Evolutionary conservation across 371 early-diverging fungal genomes (phyloP).

Genomic region (Phascolomyces articulosus): DNA sequence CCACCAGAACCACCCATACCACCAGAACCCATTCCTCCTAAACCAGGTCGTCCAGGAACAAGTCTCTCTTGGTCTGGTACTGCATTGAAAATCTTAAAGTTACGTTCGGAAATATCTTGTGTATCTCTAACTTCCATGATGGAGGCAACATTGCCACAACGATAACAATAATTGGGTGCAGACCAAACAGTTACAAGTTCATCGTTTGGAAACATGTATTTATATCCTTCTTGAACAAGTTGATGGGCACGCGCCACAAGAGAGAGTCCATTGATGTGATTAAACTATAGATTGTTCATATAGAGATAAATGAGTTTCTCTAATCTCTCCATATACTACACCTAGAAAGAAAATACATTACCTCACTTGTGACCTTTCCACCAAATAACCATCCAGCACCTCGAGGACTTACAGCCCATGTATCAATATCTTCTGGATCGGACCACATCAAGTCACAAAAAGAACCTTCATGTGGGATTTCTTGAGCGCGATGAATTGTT

Average conservation of each 20-base stretch:
- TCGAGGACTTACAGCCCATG: constrained; percentile 99
- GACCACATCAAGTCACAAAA: constrained; percentile 97
- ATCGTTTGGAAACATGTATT: constrained; percentile 96
- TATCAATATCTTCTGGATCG: constrained; percentile 94
- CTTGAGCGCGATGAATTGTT: constrained; percentile 95
- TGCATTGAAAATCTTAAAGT: constrained; percentile 94
- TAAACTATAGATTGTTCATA: constrained; percentile 81
- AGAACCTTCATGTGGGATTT: constrained; percentile 99
- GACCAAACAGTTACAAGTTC: constrained; percentile 99
- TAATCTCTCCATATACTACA: too few species aligned
- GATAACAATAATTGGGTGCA: constrained; percentile 99
- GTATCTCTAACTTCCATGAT: constrained; percentile 93
- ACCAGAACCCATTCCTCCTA: constrained; percentile 29
- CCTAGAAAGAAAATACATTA: too few species aligned
- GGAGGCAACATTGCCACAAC: constrained; percentile 99
- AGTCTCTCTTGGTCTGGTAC: constrained; percentile 90
- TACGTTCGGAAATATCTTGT: constrained; percentile 75
- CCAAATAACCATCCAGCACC: constrained; percentile 99
- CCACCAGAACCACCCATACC: constrained; percentile 50
- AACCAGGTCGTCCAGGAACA: constrained; percentile 30
- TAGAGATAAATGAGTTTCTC: too few species aligned
- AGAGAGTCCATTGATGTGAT: constrained; percentile 96
- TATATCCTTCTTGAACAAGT: constrained; percentile 98
- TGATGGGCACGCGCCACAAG: constrained; percentile 99
- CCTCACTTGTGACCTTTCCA: constrained; percentile 94